These are phyloP conservation scores for Euphorbia pulcherrima DNA, from an alignment of 345 rosid species.

Conservation along the genomic window DNA sequence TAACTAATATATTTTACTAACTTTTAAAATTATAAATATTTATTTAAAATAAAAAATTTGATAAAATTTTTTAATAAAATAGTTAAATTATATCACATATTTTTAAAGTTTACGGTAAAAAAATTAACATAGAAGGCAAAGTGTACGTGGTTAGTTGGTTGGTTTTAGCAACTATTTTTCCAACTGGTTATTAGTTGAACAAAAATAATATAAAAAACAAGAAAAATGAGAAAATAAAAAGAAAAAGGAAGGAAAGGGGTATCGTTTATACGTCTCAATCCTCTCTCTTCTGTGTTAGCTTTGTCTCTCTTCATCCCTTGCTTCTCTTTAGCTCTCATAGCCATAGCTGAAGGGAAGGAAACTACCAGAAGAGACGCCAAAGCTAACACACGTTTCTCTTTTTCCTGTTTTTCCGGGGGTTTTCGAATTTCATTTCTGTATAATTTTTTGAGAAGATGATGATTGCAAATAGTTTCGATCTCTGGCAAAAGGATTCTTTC, in stretches of 20 bases:
- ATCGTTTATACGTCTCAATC: constrained; percentile 18
- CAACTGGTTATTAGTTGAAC: too few relatives aligned
- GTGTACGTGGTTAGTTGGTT: too few relatives aligned
- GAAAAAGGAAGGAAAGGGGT: not conserved
- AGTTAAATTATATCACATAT: too few relatives aligned
- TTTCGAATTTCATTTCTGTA: not conserved
- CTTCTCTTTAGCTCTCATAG: constrained; percentile 29
- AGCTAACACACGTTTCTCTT: not conserved
- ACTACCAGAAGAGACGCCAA: not conserved
- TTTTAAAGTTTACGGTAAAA: too few relatives aligned
- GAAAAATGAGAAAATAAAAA: not conserved
- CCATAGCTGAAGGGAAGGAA: constrained; percentile 21
- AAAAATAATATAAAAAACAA: too few relatives aligned
- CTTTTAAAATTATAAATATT: too few relatives aligned
- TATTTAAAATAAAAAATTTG: too few relatives aligned
- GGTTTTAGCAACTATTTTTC: not conserved
- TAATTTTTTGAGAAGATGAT: constrained; percentile 45
- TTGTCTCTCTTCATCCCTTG: constrained; percentile 39
- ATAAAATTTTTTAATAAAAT: too few relatives aligned
- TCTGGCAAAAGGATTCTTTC: constrained; percentile 82
- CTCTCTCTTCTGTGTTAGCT: not conserved
- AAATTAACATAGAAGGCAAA: too few relatives aligned
- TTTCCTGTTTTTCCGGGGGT: not conserved
- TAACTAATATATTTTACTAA: too few relatives aligned
- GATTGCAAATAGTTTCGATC: constrained; percentile 75